A percentile compares a stretch with the other conserved stretches of the same genome.
These are phyloP conservation scores for Bipolaris cookei DNA, from an alignment of 2,329 filamentous ascomycete genomes.

Conservation along the genomic window DNA sequence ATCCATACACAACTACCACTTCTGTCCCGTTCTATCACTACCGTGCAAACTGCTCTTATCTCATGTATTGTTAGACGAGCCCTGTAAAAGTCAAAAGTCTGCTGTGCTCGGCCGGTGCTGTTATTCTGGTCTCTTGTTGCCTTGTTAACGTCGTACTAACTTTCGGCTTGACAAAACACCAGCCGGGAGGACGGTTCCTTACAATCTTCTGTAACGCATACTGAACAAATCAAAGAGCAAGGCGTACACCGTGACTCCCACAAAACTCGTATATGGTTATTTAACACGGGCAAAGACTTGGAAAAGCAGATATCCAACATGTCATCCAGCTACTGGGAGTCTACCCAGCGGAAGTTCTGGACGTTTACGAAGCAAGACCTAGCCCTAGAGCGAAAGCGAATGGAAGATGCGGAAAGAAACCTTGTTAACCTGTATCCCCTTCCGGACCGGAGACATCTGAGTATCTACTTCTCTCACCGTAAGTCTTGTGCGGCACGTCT, in stretches of 20 bases:
- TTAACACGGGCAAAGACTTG: neutral
- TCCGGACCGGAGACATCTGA: conserved; percentile 80
- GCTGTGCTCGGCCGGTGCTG: neutral
- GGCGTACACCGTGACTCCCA: neutral
- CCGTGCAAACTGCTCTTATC: neutral
- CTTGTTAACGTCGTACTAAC: neutral
- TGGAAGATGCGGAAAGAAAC: conserved; percentile 77
- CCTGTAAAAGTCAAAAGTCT: neutral
- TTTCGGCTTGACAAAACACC: neutral
- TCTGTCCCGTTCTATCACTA: neutral
- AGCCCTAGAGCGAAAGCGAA: conserved; percentile 72
- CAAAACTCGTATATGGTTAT: neutral
- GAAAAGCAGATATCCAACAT: conserved; percentile 56
- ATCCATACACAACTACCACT: neutral
- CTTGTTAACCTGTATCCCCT: conserved; percentile 80
- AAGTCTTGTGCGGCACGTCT: conserved; percentile 43
- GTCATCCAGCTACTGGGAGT: conserved; percentile 97
- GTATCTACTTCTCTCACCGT: conserved; percentile 94
- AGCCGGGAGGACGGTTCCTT: neutral
- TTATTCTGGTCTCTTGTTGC: neutral
- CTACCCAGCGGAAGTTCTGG: conserved; percentile 89
- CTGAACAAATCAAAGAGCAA: neutral
- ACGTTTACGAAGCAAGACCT: conserved; percentile 85
- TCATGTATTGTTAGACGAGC: neutral
- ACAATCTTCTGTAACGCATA: neutral